phyloP scores from a whole-genome alignment of 768 basidiomycete species.

The Lactarius vividus region DNA sequence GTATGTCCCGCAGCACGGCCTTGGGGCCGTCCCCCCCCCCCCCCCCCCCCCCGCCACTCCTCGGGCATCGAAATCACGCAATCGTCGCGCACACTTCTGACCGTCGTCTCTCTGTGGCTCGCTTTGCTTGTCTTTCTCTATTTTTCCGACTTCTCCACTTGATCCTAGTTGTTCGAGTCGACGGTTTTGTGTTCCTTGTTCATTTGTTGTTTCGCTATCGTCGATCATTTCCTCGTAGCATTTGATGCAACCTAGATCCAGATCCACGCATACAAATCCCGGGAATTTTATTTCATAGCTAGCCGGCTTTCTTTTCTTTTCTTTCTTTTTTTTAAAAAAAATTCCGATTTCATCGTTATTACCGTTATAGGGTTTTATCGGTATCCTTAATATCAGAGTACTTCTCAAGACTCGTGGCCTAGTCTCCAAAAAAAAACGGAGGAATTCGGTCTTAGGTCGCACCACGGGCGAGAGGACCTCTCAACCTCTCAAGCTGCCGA shows the following conservation, averaged over 20 bases:
- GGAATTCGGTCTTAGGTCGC: neutral
- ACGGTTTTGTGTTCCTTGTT: neutral
- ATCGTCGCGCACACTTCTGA: conserved; percentile 38
- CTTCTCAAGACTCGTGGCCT: neutral
- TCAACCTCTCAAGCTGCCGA: too few species aligned
- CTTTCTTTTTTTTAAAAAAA: neutral
- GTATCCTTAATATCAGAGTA: conserved; percentile 18
- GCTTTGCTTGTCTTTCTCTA: neutral
- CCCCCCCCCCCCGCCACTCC: conserved; percentile 46
- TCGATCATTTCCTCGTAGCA: neutral
- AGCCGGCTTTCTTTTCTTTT: neutral
- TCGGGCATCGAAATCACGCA: conserved; percentile 55
- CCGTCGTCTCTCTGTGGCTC: too few species aligned
- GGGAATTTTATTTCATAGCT: neutral
- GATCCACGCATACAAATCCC: neutral
- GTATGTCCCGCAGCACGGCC: conserved; percentile 79
- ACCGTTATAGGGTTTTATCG: conserved; percentile 2
- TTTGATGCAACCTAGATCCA: neutral
- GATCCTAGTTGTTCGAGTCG: neutral
- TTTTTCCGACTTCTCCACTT: neutral
- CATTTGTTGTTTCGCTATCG: conserved; percentile 11
- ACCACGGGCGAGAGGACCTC: neutral
- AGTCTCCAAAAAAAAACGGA: neutral
- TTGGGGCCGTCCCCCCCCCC: conserved; percentile 58
- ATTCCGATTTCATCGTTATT: neutral